Evolutionary conservation across 768 basidiomycete genomes (phyloP), one percentile per base, ranked within the genome.

Genomic region (Mycena rosella): DNA sequence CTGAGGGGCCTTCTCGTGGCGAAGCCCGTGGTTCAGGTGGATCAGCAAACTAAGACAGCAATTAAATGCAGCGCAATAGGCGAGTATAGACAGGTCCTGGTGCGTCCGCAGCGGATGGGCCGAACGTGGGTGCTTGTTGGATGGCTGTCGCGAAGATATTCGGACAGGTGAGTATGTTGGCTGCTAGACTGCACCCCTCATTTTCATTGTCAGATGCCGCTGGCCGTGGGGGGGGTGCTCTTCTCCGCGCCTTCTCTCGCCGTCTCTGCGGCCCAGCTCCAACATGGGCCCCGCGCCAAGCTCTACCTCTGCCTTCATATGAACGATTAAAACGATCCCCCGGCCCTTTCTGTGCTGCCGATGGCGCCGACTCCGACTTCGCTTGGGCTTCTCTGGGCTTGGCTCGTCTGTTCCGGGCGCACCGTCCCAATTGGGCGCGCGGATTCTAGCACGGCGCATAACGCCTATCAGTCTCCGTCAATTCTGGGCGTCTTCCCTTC

Each of bases 401-500:
- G 65, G 59, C 60, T 62, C 8, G n/a, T 38, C 47, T 48, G 66
- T 58, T 63, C 55, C 67, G 60, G 55, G 8, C 63, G 13, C 26
- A 27, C 14, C 40, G 18, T 48, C 48, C 40, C 34, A 20, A 38
- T 40, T 34, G 48, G 34, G 54, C 27, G 44, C 26, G 40, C 51
- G 24, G 32, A 56, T 32, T 51, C 47, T 47, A 38, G 51, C 27
- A 38, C 38, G 49, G 38, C 34, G 44, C 57, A 29, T 54, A 58
- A 42, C 58, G 65, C 60, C 67, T 68, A 68, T 59, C 40, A 60
- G 44, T 52, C 67, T 56, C 54, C 47, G 36, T 40, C n/a, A 24
- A 51, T 69, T 69, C 56, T 60, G 61, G 59, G 61, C 61, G 42
- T 38, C 27, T 17, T 26, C 18, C 54, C 60, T 60, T 66, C 69